Percentiles rank a stretch among this genome's conserved stretches.
Conservation (phyloP, 768 basidiomycete species). For the Boletellus sp. region DNA sequence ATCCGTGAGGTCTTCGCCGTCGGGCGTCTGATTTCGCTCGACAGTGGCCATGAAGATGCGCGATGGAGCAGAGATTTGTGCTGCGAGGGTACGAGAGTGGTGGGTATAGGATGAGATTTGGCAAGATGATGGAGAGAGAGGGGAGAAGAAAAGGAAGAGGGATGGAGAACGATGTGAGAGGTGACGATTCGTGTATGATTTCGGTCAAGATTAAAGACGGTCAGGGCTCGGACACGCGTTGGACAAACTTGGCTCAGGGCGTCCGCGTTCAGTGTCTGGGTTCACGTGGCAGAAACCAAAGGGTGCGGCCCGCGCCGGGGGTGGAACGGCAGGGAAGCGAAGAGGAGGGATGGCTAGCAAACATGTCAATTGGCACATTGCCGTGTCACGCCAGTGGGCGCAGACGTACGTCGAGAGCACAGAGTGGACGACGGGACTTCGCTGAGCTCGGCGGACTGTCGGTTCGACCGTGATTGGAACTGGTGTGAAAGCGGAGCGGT, state of each 20-base stretch:
- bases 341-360: slow-evolving; percentile 22
- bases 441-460: slow-evolving; percentile 37
- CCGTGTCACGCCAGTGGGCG: slow-evolving; percentile 13
- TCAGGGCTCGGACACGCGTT: slow-evolving; percentile 35
- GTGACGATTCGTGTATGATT: slow-evolving; percentile 31
- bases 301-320: slow-evolving; percentile 12
- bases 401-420: slow-evolving; percentile 24
- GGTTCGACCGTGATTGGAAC: slow-evolving; percentile 15
- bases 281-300: slow-evolving; percentile 38
- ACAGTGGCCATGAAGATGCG: slow-evolving; percentile 32
- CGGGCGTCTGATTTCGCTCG: slow-evolving; percentile 39
- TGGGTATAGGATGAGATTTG: slow-evolving; percentile 33
- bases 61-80: slow-evolving; percentile 20
- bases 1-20: slow-evolving; percentile 38
- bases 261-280: slow-evolving; percentile 27
- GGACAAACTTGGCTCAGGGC: slow-evolving; percentile 33
- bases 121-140: slow-evolving; percentile 14
- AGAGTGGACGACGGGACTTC: slow-evolving; percentile 24
- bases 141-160: slow-evolving; percentile 1
- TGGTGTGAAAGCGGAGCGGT: slow-evolving; percentile 18
- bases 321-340: slow-evolving; percentile 18
- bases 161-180: slow-evolving; percentile 20
- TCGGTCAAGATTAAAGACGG: slow-evolving; percentile 32
- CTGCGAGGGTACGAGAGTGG: slow-evolving; percentile 33
- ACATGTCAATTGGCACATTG: slow-evolving; percentile 23